Base-by-base conservation (phyloP, 2,329 filamentous ascomycete species). In the Exophiala aquamarina region DNA sequence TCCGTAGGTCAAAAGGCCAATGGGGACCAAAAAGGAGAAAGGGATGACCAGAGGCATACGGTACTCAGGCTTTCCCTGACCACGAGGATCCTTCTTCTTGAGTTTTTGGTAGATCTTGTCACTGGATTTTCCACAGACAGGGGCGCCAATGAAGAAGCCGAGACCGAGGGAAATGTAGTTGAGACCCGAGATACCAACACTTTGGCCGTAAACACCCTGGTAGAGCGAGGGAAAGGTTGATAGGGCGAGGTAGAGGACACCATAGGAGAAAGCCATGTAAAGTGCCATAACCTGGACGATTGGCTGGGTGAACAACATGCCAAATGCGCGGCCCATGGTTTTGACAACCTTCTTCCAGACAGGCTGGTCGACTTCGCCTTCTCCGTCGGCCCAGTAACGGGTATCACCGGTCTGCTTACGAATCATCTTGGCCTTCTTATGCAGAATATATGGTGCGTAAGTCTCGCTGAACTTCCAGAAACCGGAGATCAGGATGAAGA, bases 121-220 rank as follows among this genome's bases (percentile, higher is more conserved):
- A 61, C 75, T 72, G 0, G 74, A 20, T 0, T 63, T 61, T 0
- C 70, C 73, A 7, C 69, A 68, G 1, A 76, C 29, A 48, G 77
- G 72, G 0, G 72, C 68, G 3, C 74, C 79, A 0, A 75, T 62
- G 23, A 83, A 69, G 63, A 83, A 82, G 2, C 83, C 83, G 0
- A 83, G 39, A 1, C 76, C 78, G 44, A 77, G 71, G 15, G 81
- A 75, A 18, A 84, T 73, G 64, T 83, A 84, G 61, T 83, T 79
- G 3, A 84, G 62, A 1, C 78, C 78, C 11, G 74, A 76, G 7
- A 78, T 75, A 48, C 76, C 73, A 2, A 76, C 64, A 1, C 70
- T 69, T 53, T 81, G 66, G 21, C 67, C 56, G 55, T 86, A 86
- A 1, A 66, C 61, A 0, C 56, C 54, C 2, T 63, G 70, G 77